Evolutionary conservation across 805 yeast genomes (phyloP).

Genomic region (Suhomyces sp.): DNA sequence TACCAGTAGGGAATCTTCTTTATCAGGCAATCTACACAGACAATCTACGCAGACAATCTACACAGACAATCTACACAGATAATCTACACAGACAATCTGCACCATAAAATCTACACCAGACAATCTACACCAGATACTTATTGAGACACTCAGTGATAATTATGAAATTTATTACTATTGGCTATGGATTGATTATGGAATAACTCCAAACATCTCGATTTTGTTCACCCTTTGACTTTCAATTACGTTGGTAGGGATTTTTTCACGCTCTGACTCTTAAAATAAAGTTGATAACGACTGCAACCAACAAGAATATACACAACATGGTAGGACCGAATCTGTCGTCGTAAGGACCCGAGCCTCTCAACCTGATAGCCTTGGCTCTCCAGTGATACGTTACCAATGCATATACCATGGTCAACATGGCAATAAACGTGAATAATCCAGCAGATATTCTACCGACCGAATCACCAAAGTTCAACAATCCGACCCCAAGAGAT

Average conservation of each 20-base stretch:
- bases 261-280: conserved; percentile 64
- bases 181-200: too few relatives aligned
- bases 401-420: conserved; percentile 93
- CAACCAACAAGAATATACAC: conserved; percentile 87
- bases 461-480: conserved; percentile 92
- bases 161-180: background rate
- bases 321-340: conserved; percentile 97
- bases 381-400: conserved; percentile 99
- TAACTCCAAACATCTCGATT: too few relatives aligned
- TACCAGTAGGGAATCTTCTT: background rate
- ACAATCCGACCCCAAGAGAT: conserved; percentile 90
- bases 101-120: too few relatives aligned
- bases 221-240: too few relatives aligned
- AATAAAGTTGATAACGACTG: conserved; percentile 89
- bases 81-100: too few relatives aligned
- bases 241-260: background rate
- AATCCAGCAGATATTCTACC: conserved; percentile 92
- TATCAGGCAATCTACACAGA: too few relatives aligned
- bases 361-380: conserved; percentile 94
- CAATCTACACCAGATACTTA: too few relatives aligned
- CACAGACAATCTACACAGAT: too few relatives aligned
- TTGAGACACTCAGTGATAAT: background rate
- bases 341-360: conserved; percentile 99
- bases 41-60: too few relatives aligned
- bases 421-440: conserved; percentile 95